Evolutionary conservation across 164 flowering plant species (phyloP).

Genomic region (Chloranthus sessilifolius): DNA sequence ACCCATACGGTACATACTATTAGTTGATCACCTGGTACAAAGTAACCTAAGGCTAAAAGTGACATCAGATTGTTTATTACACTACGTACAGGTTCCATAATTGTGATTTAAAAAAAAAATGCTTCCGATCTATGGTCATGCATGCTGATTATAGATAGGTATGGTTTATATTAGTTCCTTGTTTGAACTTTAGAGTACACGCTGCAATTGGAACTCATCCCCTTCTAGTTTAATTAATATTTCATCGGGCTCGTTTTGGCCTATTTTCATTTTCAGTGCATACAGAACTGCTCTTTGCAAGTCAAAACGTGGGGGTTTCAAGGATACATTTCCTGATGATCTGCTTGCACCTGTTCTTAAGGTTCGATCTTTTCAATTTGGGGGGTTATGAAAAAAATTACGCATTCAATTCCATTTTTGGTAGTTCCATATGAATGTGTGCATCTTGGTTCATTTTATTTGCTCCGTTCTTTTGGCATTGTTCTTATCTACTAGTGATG

Average conservation of each 20-base stretch:
- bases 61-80: no score
- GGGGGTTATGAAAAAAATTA: background rate
- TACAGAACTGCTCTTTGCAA: slow-evolving; percentile 77
- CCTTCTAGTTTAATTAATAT: background rate
- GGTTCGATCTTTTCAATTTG: slow-evolving; percentile 30
- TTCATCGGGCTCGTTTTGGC: background rate
- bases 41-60: no score
- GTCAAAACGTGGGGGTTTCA: slow-evolving; percentile 87
- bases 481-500: background rate
- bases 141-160: no score
- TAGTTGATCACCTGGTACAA: no score
- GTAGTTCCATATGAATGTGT: background rate
- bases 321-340: slow-evolving; percentile 85
- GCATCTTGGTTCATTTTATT: background rate
- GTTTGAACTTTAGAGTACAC: no score
- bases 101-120: no score
- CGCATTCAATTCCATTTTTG: background rate
- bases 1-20: no score
- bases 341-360: slow-evolving; percentile 78
- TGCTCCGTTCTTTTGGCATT: background rate
- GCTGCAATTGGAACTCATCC: no score
- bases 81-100: no score
- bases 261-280: slow-evolving; percentile 38
- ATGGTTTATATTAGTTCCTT: no score
- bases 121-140: no score